phyloP scores from a whole-genome alignment of 805 yeast genomes.

The Suhomyces xylopsoci region DNA sequence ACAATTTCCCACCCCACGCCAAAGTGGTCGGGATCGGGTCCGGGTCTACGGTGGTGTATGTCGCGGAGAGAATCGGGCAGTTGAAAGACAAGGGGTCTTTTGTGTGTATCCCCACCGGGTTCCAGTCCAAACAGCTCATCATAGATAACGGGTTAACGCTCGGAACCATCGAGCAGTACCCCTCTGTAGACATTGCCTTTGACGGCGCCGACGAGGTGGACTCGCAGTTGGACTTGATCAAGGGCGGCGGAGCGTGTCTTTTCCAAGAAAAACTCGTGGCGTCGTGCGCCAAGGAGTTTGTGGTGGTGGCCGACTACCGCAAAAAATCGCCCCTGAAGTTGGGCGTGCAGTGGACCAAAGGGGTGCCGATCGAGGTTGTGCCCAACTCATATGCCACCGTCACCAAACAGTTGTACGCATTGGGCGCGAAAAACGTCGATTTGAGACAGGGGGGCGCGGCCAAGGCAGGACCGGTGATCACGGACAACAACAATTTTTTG shows the following conservation, averaged over 20 bases:
- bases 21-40: constrained; percentile 91
- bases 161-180: constrained; percentile 80
- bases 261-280: constrained; percentile 96
- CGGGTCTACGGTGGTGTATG: constrained; percentile 96
- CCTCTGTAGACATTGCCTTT: constrained; percentile 85
- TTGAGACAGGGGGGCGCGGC: constrained; percentile 86
- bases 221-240: constrained; percentile 72
- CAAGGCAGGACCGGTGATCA: constrained; percentile 95
- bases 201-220: constrained; percentile 99
- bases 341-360: constrained; percentile 83
- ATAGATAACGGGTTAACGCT: constrained; percentile 73
- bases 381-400: constrained; percentile 85
- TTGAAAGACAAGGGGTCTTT: constrained; percentile 49
- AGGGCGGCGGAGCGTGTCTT: constrained; percentile 98
- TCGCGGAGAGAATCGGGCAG: constrained; percentile 90
- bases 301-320: constrained; percentile 89
- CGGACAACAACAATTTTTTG: constrained; percentile 92
- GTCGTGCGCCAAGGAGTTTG: constrained; percentile 66
- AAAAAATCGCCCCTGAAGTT: constrained; percentile 66
- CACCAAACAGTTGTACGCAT: constrained; percentile 50
- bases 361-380: constrained; percentile 94
- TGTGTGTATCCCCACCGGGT: constrained; percentile 92
- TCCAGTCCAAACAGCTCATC: constrained; percentile 87
- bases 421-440: constrained; percentile 63
- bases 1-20: constrained; percentile 65